Base-by-base conservation (phyloP, 257 asterid species). In the Rhazya stricta region DNA sequence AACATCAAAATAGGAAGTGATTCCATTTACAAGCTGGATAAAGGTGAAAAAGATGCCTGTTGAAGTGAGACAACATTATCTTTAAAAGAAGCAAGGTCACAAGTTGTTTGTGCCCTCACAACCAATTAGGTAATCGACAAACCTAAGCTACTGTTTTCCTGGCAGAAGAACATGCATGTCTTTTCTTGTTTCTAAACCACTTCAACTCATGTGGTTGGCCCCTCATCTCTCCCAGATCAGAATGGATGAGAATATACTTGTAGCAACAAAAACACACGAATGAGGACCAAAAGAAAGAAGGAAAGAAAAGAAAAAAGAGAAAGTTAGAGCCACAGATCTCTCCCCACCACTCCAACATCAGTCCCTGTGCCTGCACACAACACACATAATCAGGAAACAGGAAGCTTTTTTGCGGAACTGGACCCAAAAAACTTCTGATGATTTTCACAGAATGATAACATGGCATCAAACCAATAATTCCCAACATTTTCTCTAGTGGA, bases 111-210 rank as follows among this genome's bases (percentile, higher is more conserved):
- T 39, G 25, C 56, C 72, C 68, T 65, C 27, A 12, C n/a, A 29
- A 71, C 41, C 70, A 41, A 54, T 65, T 56, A 66, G 63, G 71
- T 65, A 36, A 78, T 65, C 50, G 72, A 46, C 67, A 77, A 67
- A 25, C 21, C 7, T 48, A 37, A 54, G 73, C 50, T 27, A 61
- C 27, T 30, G 58, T 27, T 65, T 30, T 78, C 81, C 65, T 23
- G 61, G 43, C n/a, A 70, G 72, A 70, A 71, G 56, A 61, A 45
- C 74, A 39, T 71, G 51, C 86, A 79, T 76, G 77, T 15, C 65
- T 73, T n/a, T 82, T 79, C 81, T 79, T 68, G 67, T 79, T 79
- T 76, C 32, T 60, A 74, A 79, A 79, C 83, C 74, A 32, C 60
- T 62, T 71, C 67, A 16, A 63, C 30, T 65, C 85, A 79, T 72